Percentiles rank a stretch among this genome's conserved stretches.
These are phyloP conservation scores for Penicillium riverlandense DNA, from an alignment of 495 filamentous ascomycete genomes.

Conservation along the genomic window DNA sequence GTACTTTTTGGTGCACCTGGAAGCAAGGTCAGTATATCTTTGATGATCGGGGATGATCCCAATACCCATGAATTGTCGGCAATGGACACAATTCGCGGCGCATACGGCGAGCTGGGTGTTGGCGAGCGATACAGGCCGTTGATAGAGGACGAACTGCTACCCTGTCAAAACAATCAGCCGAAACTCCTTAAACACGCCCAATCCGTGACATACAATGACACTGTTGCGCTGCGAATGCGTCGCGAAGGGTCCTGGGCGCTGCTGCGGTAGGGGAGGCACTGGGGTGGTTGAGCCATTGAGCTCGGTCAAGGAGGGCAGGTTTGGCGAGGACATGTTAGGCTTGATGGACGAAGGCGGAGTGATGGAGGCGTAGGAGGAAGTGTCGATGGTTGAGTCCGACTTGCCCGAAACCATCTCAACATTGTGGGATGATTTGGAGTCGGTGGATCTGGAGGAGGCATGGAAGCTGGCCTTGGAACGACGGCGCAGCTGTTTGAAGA, in stretches of 20 bases:
- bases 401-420: conserved; percentile 45
- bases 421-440: conserved; percentile 48
- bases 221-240: conserved; percentile 44
- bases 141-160: conserved; percentile 40
- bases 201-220: conserved; percentile 31
- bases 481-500: conserved; percentile 72
- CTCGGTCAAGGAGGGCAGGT: conserved; percentile 46
- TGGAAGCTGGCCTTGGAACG: conserved; percentile 62
- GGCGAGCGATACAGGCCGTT: conserved; percentile 44
- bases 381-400: conserved; percentile 60
- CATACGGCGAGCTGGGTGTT: conserved; percentile 63
- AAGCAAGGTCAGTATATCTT: conserved; percentile 4
- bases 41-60: neutral
- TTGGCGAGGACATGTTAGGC: conserved; percentile 44
- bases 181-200: neutral
- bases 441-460: conserved; percentile 23
- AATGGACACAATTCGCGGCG: conserved; percentile 68
- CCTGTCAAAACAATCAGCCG: conserved; percentile 12
- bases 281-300: conserved; percentile 22
- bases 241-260: conserved; percentile 33
- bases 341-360: conserved; percentile 56
- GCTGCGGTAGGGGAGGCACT: conserved; percentile 34
- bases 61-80: conserved; percentile 75
- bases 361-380: conserved; percentile 44
- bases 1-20: conserved; percentile 83